Conservation (phyloP, 225 moss, liverwort and hornwort species). For the Pseudisothecium myosuroides region DNA sequence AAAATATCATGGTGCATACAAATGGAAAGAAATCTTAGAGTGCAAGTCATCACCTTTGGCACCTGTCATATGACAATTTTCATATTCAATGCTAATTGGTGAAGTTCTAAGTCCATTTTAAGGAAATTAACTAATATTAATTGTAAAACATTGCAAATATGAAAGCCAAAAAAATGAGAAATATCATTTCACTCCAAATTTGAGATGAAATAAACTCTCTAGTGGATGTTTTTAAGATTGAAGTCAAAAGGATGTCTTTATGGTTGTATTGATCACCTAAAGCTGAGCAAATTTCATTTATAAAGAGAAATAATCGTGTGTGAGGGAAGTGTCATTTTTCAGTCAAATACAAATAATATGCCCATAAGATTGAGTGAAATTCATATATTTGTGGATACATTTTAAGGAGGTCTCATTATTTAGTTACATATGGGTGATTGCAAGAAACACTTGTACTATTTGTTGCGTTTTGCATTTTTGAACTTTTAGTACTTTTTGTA, state of each 20-base stretch:
- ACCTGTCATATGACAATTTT: neutral
- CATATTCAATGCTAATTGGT: neutral
- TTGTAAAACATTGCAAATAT: neutral
- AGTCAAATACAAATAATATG: neutral
- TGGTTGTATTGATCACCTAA: neutral
- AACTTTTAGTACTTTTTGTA: no score
- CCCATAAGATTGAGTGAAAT: neutral
- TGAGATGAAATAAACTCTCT: neutral
- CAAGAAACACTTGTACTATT: no score
- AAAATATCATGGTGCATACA: neutral
- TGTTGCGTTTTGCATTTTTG: no score
- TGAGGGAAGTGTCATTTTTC: neutral
- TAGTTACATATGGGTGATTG: no score
- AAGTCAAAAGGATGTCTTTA: neutral
- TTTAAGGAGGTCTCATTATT: neutral
- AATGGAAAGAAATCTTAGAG: neutral
- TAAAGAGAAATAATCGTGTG: neutral
- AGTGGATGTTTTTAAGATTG: neutral
- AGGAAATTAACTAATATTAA: neutral
- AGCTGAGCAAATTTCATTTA: fast-evolving
- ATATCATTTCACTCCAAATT: neutral
- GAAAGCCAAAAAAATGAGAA: neutral
- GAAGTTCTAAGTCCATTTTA: neutral
- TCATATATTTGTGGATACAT: neutral
- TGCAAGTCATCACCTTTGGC: neutral